Conservation (phyloP, 306 rosid genomes). For the Casuarina equisetifolia region DNA sequence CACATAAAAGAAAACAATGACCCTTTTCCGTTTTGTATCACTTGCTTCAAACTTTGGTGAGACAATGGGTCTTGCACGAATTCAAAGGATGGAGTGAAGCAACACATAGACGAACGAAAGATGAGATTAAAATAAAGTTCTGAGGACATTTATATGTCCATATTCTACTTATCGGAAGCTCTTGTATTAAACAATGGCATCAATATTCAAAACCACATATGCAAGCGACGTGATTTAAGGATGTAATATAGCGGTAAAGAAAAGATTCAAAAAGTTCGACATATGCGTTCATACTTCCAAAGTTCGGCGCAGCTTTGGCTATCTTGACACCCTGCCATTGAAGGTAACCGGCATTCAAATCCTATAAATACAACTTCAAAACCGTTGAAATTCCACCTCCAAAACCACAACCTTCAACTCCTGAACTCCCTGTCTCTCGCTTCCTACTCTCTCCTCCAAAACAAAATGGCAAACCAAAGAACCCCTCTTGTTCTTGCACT, state of each 20-base stretch:
- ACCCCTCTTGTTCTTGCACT: neutral
- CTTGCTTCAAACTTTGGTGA: neutral
- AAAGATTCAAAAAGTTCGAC: neutral
- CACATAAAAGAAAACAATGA: too few relatives aligned
- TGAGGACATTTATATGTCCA: too few relatives aligned
- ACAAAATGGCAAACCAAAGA: constrained; percentile 18
- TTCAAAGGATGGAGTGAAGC: neutral
- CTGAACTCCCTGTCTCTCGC: neutral
- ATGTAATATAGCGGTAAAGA: neutral
- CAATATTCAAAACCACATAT: neutral
- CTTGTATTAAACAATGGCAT: too few relatives aligned
- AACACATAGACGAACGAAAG: neutral
- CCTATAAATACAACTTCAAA: constrained; percentile 25
- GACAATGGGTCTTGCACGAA: neutral
- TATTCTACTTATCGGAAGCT: too few relatives aligned
- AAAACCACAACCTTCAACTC: neutral
- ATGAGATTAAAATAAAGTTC: too few relatives aligned
- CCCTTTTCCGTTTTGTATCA: neutral
- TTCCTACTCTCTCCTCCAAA: neutral
- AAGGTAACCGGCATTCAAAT: neutral
- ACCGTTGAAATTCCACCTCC: constrained; percentile 27
- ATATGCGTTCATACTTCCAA: neutral
- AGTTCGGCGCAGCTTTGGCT: constrained; percentile 13
- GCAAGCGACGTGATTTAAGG: neutral
- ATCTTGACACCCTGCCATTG: neutral